Evolutionary conservation across 73 alveolate genomes (phyloP).

Genomic region (Tetrahymena malaccensis): DNA sequence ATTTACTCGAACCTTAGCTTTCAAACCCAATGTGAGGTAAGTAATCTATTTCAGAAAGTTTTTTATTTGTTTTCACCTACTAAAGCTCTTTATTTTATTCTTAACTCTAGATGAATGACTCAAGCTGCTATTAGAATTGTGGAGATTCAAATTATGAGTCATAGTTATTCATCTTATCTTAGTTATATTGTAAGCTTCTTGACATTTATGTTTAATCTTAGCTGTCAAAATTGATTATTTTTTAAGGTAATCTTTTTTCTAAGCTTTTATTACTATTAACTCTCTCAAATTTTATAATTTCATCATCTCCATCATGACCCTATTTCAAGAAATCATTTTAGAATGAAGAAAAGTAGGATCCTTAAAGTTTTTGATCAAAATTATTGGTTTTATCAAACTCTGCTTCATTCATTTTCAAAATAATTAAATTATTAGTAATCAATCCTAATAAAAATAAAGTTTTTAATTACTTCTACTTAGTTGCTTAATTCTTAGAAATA

Average conservation of each 20-base stretch:
- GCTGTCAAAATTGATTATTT: not conserved
- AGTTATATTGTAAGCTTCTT: not conserved
- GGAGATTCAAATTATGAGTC: not conserved
- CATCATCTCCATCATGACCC: not conserved
- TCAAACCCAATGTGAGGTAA: not conserved
- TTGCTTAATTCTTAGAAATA: too few species aligned
- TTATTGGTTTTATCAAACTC: not conserved
- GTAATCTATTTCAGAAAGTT: not conserved
- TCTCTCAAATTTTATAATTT: not conserved
- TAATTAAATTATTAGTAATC: not conserved
- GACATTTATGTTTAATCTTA: not conserved
- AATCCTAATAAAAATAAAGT: too few species aligned
- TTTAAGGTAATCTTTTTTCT: not conserved
- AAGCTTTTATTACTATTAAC: not conserved
- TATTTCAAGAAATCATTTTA: not conserved
- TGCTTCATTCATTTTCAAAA: not conserved
- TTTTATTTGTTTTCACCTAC: too few species aligned
- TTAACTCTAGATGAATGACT: too few species aligned
- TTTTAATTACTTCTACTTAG: not conserved
- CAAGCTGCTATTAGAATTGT: not conserved
- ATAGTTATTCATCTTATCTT: not conserved
- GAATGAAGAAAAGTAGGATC: not conserved
- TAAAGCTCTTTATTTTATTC: not conserved
- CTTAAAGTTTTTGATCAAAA: not conserved
- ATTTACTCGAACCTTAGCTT: not conserved